Evolutionary conservation across 768 basidiomycete species (phyloP), one percentile per base, ranked within the genome.

Genomic region (Gymnopilus junonius): DNA sequence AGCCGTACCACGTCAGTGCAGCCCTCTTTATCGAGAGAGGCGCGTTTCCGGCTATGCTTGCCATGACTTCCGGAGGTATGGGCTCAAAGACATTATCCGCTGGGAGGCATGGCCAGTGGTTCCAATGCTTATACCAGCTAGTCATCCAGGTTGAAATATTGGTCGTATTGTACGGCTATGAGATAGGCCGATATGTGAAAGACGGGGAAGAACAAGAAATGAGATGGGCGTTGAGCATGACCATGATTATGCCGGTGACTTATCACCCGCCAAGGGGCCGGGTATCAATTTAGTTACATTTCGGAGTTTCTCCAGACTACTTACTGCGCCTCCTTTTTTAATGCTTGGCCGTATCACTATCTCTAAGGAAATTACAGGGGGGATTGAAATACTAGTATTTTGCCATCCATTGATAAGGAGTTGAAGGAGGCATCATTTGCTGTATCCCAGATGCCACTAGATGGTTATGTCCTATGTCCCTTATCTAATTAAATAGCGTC

Each of bases 361-460:
- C 12, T 4, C 25, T 10, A 10, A 46, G 14, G 10, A n/a, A n/a
- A n/a, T n/a, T 10, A 7, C 15, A 35, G 15, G 15, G 4, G 10
- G 11, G 21, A 8, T 20, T 45, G n/a, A 20, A 45, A 10, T n/a
- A 45, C 43, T 25, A n/a, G 31, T n/a, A 35, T 54, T 35, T 32
- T 8, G 45, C 23, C 20, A 27, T 17, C 64, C 59, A 63, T 21
- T 65, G 62, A 15, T 45, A 32, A 10, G 69, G 67, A 42, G 35
- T 65, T 15, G 74, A 74, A 3, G 75, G 75, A 21, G 68, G 61
- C 80, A 82, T 80, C 59, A 75, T 74, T 53, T 79, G 65, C 50
- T 83, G 83, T 21, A 76, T 75, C 1, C 77, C 81, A 39, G 81
- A 78, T 40, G 80, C 81, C 17, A 83, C 72, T 20, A 83, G 66